phyloP scores from a whole-genome alignment of 345 rosid species.

The Moringa oleifera region DNA sequence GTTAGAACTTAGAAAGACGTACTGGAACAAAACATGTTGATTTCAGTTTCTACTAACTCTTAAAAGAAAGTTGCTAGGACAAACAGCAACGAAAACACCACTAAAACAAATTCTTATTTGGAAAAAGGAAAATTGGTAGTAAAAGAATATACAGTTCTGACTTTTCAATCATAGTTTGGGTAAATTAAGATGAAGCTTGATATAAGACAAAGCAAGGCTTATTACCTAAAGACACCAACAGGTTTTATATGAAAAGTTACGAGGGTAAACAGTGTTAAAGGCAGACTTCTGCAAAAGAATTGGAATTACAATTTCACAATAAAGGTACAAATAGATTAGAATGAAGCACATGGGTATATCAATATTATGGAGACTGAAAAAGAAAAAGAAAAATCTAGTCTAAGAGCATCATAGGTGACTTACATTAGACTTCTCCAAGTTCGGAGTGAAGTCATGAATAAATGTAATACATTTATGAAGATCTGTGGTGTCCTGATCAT shows the following conservation, averaged over 20 bases:
- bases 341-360: too few species aligned
- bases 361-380: too few species aligned
- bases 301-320: too few species aligned
- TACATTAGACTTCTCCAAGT: slow-evolving; percentile 49
- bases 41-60: too few species aligned
- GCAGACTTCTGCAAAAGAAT: too few species aligned
- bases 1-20: too few species aligned
- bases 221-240: neutral
- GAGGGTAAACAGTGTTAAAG: too few species aligned
- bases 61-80: too few species aligned
- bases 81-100: neutral
- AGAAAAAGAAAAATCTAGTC: neutral
- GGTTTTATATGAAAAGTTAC: too few species aligned
- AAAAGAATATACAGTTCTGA: neutral
- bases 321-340: too few species aligned
- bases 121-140: too few species aligned
- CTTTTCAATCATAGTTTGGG: neutral
- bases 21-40: too few species aligned
- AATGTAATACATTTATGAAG: slow-evolving; percentile 72
- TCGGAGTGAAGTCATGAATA: slow-evolving; percentile 40
- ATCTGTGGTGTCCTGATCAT: slow-evolving; percentile 97
- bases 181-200: neutral
- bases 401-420: slow-evolving; percentile 17
- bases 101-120: neutral
- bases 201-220: neutral